These are phyloP conservation scores for Saccharomyces hybrid DNA, from an alignment of 1,139 yeast species.

Conservation along the genomic window DNA sequence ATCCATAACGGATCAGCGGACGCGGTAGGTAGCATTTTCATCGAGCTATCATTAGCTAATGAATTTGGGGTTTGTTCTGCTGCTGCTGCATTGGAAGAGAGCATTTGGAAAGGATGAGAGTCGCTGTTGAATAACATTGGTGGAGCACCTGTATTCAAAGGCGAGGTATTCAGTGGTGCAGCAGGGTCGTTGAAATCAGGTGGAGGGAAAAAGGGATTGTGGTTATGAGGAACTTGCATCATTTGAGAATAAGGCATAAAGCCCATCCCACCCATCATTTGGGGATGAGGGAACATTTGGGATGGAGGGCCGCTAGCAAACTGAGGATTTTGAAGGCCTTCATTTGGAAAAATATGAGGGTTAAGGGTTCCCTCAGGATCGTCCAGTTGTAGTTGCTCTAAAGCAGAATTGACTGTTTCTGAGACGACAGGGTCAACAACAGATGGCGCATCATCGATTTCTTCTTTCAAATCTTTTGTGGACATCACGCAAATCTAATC, in stretches of 20 bases:
- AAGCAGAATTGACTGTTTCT: constrained; percentile 27
- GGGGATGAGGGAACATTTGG: constrained; percentile 23
- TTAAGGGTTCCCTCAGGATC: constrained; percentile 7
- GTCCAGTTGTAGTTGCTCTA: constrained; percentile 29
- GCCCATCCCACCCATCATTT: constrained; percentile 26
- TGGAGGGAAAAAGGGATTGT: constrained; percentile 22
- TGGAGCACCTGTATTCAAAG: not conserved
- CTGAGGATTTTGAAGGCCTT: constrained; percentile 2
- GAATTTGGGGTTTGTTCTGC: not conserved
- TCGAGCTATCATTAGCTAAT: constrained; percentile 1
- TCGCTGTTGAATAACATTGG: not conserved
- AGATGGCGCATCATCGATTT: not conserved
- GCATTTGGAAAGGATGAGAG: not conserved
- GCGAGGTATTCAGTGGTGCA: not conserved
- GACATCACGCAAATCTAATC: not conserved
- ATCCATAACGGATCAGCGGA: constrained; percentile 16
- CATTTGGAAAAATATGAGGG: not conserved
- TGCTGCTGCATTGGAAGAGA: not conserved
- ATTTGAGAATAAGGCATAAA: constrained; percentile 30
- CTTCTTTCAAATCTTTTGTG: not conserved
- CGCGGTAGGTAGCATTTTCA: constrained; percentile 1
- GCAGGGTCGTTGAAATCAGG: constrained; percentile 16
- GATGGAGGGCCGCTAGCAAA: constrained; percentile 12
- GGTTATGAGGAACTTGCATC: constrained; percentile 30
- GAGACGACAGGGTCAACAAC: constrained; percentile 18